Evolutionary conservation across 352 stramenopile species (phyloP), one percentile per base, ranked within the genome.

Genomic region (Globisporangium polare): DNA sequence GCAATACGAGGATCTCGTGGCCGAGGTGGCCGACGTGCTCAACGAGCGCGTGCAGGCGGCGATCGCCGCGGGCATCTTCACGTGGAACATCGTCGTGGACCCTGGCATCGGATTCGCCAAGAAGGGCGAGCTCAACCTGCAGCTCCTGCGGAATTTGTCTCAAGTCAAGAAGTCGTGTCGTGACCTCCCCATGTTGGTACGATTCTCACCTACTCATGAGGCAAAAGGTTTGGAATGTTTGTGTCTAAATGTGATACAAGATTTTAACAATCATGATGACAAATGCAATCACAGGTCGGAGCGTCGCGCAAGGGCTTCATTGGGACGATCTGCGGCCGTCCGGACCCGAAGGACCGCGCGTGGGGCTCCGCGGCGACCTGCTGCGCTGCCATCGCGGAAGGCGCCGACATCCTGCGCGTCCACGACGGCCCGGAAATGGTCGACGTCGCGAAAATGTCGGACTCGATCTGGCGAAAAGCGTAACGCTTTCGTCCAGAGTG

Each of bases 91-190:
- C 52, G 73, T 99, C 22, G 63, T 98, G 22, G 97, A 99, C 74
- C 97, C 96, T 24, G 97, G 97, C 9, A 98, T 99, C 56, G 97
- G 97, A 4, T 99, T 99, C 78, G 96, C 97, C 17, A 99, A 99
- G 69, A 88, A 87, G 64, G 62, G 85, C 0, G 75, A 94, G 35
- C 76, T 95, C 1, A 99, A 99, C 71, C 63, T 99, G 3, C 71
- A 76, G 31, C 63, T 99, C 0, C 64, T 99, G 20, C 86, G 89
- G 41, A 72, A 92, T 17, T 71, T 98, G 18, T 74, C 66, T 10
- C 63, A 65, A 8, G 54, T 94, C 49, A 90, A 89, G 54, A 29
- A 61, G 0, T 39, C 20, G 0, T 92, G 84, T 51, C 66, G 74
- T 5, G 68, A 51, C 13, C 74, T 90, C 8, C 78, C 84, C 0